These are phyloP conservation scores for Monilinia laxa DNA, from an alignment of 2,329 filamentous ascomycete genomes.

Conservation along the genomic window DNA sequence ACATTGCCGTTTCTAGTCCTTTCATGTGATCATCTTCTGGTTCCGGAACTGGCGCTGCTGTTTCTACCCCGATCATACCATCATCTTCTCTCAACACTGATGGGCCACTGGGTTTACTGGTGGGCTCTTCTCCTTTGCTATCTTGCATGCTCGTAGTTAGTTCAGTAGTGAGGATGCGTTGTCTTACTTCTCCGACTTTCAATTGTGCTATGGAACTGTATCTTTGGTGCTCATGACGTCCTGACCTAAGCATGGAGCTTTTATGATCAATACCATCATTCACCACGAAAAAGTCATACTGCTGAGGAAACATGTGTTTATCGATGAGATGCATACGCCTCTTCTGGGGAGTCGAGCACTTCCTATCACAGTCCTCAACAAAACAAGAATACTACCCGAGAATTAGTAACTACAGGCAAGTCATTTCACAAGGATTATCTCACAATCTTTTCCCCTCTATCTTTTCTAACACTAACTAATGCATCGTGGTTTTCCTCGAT, in stretches of 20 bases:
- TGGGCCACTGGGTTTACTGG: neutral
- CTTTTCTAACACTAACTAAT: conserved; percentile 67
- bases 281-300: conserved; percentile 85
- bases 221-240: conserved; percentile 49
- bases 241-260: conserved; percentile 71
- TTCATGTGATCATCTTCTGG: conserved; percentile 50
- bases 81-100: conserved; percentile 24
- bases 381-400: conserved; percentile 79
- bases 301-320: conserved; percentile 87
- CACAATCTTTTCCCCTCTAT: conserved; percentile 84
- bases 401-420: conserved; percentile 5
- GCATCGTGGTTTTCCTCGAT: conserved; percentile 91
- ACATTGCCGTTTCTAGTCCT: conserved; percentile 66
- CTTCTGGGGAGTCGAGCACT: conserved; percentile 81
- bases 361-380: conserved; percentile 80
- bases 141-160: conserved; percentile 1
- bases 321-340: conserved; percentile 86
- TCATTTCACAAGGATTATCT: conserved; percentile 40
- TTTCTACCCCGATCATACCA: conserved; percentile 60
- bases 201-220: conserved; percentile 47
- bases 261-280: conserved; percentile 87
- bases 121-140: neutral
- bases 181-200: conserved; percentile 29
- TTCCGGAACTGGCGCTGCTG: conserved; percentile 42
- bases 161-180: conserved; percentile 30